These are phyloP conservation scores for Corrigiola litoralis DNA, from an alignment of 179 eudicot species.

Conservation along the genomic window DNA sequence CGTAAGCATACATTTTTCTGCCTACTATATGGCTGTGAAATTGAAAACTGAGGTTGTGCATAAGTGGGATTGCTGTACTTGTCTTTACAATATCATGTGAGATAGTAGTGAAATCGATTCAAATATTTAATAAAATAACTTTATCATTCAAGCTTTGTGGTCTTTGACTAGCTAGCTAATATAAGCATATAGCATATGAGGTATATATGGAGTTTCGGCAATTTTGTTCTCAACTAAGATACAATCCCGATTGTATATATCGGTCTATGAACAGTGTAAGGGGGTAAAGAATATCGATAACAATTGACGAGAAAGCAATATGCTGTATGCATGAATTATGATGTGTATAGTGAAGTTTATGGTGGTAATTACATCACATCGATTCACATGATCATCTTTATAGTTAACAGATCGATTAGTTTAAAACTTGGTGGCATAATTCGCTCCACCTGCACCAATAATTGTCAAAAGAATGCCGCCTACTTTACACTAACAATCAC, in stretches of 20 bases:
- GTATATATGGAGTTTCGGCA: too few relatives aligned
- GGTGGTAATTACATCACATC: conserved; percentile 13
- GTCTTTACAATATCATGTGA: too few relatives aligned
- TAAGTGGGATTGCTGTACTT: too few relatives aligned
- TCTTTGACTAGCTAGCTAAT: too few relatives aligned
- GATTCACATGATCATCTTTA: neutral
- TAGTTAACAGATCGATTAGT: neutral
- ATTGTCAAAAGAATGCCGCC: conserved; percentile 12
- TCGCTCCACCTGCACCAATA: conserved; percentile 26
- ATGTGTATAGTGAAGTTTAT: neutral
- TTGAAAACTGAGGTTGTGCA: too few relatives aligned
- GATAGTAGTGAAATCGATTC: too few relatives aligned
- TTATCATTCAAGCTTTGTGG: neutral
- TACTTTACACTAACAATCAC: neutral
- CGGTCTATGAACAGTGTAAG: too few relatives aligned
- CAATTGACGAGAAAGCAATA: neutral
- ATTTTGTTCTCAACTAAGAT: too few relatives aligned
- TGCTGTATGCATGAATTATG: neutral
- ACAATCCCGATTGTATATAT: too few relatives aligned
- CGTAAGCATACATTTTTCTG: neutral
- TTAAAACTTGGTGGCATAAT: conserved; percentile 21
- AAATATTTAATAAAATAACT: neutral
- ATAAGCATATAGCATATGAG: too few relatives aligned
- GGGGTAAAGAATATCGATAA: too few relatives aligned
- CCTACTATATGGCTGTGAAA: too few relatives aligned